Evolutionary conservation across 1,139 yeast species (phyloP).

Genomic region (Hansenula lynferdii): DNA sequence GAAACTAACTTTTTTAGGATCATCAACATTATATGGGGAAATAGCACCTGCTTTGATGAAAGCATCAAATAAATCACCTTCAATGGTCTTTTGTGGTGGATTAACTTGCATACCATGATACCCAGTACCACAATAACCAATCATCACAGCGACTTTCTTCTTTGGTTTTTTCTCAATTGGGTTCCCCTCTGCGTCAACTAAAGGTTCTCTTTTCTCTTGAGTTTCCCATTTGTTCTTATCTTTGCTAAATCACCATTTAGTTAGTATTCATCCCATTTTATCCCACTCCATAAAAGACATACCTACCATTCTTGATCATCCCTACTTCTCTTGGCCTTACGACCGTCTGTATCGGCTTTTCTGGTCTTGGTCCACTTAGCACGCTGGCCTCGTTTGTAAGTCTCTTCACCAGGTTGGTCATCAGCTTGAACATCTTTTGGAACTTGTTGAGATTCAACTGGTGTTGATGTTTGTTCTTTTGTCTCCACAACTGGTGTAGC

Average conservation of each 20-base stretch:
- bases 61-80: constrained; percentile 83
- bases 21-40: constrained; percentile 83
- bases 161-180: constrained; percentile 44
- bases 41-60: constrained; percentile 88
- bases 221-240: constrained; percentile 8
- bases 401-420: constrained; percentile 30
- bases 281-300: too few relatives aligned
- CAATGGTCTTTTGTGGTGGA: constrained; percentile 89
- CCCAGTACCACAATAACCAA: constrained; percentile 98
- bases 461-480: too few relatives aligned
- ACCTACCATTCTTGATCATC: constrained; percentile 44
- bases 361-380: constrained; percentile 44
- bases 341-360: constrained; percentile 34
- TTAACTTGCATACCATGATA: constrained; percentile 97
- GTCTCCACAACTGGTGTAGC: constrained; percentile 1
- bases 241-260: too few relatives aligned
- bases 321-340: constrained; percentile 32
- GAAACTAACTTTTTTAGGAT: constrained; percentile 84
- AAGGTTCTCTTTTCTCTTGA: constrained; percentile 29
- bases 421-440: constrained; percentile 8
- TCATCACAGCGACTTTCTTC: constrained; percentile 79
- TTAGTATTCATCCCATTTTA: too few relatives aligned
- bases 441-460: too few relatives aligned
- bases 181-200: constrained; percentile 62
- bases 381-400: constrained; percentile 38